Evolutionary conservation across 1,284 basidiomycete genomes (phyloP).

Genomic region (Ustilago shanxiensis): DNA sequence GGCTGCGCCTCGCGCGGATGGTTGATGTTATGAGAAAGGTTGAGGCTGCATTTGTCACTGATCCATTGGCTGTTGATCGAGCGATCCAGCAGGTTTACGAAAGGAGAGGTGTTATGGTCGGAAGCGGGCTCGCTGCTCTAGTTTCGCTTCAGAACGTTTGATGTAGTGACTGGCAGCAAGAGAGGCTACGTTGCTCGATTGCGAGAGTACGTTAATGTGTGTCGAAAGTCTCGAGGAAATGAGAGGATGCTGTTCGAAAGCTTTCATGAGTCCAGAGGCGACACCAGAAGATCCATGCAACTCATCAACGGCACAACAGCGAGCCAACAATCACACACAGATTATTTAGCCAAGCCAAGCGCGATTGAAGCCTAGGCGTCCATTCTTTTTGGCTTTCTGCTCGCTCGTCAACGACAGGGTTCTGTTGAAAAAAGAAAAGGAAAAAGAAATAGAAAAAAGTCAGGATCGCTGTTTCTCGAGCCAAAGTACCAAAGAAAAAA

Average conservation of each 20-base stretch:
- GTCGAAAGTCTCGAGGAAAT: neutral
- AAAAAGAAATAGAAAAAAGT: neutral
- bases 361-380: neutral
- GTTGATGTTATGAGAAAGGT: conserved; percentile 14
- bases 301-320: neutral
- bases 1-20: conserved; percentile 23
- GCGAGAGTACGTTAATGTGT: neutral
- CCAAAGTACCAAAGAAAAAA: no score
- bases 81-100: neutral
- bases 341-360: neutral
- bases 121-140: neutral
- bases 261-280: neutral
- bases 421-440: neutral
- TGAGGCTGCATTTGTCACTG: conserved; percentile 28
- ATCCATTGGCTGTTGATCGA: no score
- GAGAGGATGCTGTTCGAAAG: neutral
- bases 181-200: neutral
- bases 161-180: neutral
- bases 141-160: neutral
- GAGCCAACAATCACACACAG: neutral
- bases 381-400: neutral
- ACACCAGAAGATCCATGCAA: conserved; percentile 18
- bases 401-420: neutral
- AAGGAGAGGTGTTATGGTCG: neutral
- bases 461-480: neutral